Evolutionary conservation across 306 rosid species (phyloP).

Genomic region (Gillenia trifoliata): DNA sequence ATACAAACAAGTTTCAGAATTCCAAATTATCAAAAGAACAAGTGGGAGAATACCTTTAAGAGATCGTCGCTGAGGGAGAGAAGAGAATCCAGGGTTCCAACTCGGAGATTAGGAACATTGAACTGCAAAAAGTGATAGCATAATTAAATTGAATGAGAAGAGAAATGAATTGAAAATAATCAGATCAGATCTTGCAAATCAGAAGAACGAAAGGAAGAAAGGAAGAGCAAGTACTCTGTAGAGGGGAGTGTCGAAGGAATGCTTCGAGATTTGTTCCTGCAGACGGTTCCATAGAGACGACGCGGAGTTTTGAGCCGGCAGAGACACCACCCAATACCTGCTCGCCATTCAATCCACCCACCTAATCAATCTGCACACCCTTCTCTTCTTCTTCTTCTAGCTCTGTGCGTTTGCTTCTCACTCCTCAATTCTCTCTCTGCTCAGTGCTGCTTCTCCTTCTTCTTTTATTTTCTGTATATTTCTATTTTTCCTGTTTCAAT

Average conservation of each 20-base stretch:
- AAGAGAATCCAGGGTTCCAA: conserved; percentile 96
- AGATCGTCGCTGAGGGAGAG: conserved; percentile 99
- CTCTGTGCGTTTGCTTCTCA: neutral
- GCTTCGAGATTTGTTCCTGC: conserved; percentile 86
- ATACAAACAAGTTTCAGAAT: neutral
- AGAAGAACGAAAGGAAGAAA: too few species aligned
- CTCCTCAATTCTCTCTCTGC: conserved; percentile 1
- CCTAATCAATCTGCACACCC: neutral
- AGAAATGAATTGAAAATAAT: neutral
- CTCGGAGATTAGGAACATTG: conserved; percentile 87
- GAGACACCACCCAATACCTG: conserved; percentile 91
- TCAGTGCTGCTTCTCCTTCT: neutral
- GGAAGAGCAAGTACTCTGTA: conserved; percentile 49
- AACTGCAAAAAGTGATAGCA: conserved; percentile 36
- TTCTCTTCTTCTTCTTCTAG: neutral
- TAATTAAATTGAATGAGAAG: neutral
- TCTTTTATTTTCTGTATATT: neutral
- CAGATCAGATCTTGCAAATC: conserved; percentile 22
- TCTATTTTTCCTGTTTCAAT: neutral
- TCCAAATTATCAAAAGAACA: neutral
- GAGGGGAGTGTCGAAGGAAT: conserved; percentile 92
- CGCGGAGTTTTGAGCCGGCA: conserved; percentile 66
- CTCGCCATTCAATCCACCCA: conserved; percentile 52
- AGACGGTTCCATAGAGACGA: conserved; percentile 73
- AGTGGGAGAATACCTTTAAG: conserved; percentile 48